These are phyloP conservation scores for Torrubiella hemipterigena DNA, from an alignment of 2,329 filamentous ascomycete genomes.

Conservation along the genomic window DNA sequence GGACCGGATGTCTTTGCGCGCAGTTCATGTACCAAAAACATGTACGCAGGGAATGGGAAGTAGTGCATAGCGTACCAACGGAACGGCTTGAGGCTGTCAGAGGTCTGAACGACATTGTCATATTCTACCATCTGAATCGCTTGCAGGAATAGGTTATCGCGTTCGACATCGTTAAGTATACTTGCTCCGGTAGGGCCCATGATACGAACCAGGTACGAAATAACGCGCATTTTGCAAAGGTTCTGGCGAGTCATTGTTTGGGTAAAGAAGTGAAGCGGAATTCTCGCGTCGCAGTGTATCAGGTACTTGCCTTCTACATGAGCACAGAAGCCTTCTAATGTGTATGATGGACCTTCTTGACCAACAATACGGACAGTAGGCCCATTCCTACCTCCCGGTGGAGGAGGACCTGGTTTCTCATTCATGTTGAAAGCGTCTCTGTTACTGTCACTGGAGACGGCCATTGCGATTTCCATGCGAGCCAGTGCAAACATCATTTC, in stretches of 20 bases:
- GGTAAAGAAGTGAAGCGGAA: conserved; percentile 47
- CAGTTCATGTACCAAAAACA: conserved; percentile 46
- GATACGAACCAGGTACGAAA: conserved; percentile 39
- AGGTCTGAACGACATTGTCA: conserved; percentile 42
- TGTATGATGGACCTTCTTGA: conserved; percentile 33
- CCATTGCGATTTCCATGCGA: conserved; percentile 43
- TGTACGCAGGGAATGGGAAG: conserved; percentile 49
- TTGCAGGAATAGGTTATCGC: conserved; percentile 39
- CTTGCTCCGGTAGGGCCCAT: conserved; percentile 23
- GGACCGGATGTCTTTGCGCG: conserved; percentile 39
- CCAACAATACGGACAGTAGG: conserved; percentile 34
- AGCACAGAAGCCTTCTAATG: conserved; percentile 38
- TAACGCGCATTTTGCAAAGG: conserved; percentile 44
- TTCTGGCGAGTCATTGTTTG: conserved; percentile 43
- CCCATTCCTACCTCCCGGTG: conserved; percentile 15
- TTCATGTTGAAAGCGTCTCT: conserved; percentile 21
- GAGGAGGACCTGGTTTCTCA: conserved; percentile 13
- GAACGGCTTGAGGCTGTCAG: conserved; percentile 38
- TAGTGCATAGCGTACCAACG: conserved; percentile 48
- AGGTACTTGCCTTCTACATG: conserved; percentile 46
- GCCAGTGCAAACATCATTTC: conserved; percentile 50
- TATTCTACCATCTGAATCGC: conserved; percentile 48
- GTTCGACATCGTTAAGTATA: conserved; percentile 31
- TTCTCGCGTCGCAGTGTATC: conserved; percentile 42
- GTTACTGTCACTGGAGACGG: conserved; percentile 33